Conservation (phyloP, 768 basidiomycete genomes). For the Mycena amicta region DNA sequence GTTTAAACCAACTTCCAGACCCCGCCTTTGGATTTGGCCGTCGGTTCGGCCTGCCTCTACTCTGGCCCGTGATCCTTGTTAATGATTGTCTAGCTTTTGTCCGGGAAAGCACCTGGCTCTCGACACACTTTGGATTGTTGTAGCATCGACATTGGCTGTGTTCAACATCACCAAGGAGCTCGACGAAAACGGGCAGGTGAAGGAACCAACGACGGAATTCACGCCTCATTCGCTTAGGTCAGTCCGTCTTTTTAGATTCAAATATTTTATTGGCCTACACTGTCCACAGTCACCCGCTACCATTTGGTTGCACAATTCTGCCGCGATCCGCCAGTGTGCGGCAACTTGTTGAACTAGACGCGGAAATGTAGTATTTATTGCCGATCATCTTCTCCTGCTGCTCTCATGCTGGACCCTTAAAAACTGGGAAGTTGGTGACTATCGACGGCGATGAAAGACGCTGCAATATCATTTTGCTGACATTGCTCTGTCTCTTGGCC, state of each 20-base stretch:
- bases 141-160: slow-evolving; percentile 41
- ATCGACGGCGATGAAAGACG: slow-evolving; percentile 67
- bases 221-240: slow-evolving; percentile 40
- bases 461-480: slow-evolving; percentile 58
- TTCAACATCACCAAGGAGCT: slow-evolving; percentile 42
- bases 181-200: slow-evolving; percentile 36
- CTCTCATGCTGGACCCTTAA: slow-evolving; percentile 34
- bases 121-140: slow-evolving; percentile 45
- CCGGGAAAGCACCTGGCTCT: slow-evolving; percentile 48
- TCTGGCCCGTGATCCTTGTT: too few species aligned
- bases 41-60: too few species aligned
- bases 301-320: slow-evolving; percentile 40
- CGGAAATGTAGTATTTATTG: slow-evolving; percentile 11
- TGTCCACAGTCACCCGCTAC: slow-evolving; percentile 41
- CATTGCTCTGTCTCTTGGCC: slow-evolving; percentile 48
- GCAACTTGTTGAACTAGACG: slow-evolving; percentile 32
- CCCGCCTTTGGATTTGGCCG: slow-evolving; percentile 45
- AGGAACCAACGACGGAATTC: slow-evolving; percentile 37
- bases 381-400: slow-evolving; percentile 1
- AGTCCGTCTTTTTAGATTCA: neutral
- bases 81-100: slow-evolving; percentile 49
- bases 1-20: slow-evolving; percentile 38
- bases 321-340: slow-evolving; percentile 37
- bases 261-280: neutral
- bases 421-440: slow-evolving; percentile 74